These are phyloP conservation scores for Phaeolepiota aurea DNA, from an alignment of 768 basidiomycete species.

Conservation along the genomic window DNA sequence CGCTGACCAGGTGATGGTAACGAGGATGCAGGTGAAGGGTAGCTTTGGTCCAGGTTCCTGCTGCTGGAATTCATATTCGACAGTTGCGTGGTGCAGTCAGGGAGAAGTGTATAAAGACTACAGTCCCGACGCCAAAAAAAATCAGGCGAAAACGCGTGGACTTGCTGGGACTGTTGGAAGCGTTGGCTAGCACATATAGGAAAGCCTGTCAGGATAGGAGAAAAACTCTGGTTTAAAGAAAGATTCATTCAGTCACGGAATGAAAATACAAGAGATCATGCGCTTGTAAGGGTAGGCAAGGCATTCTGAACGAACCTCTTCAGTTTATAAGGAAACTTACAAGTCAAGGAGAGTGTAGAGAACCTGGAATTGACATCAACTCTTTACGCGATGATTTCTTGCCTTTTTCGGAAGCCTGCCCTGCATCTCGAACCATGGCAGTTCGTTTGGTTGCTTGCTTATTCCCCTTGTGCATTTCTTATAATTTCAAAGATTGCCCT, in stretches of 20 bases:
- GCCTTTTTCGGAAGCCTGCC: background rate
- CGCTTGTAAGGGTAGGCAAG: background rate
- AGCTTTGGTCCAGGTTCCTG: slow-evolving; percentile 26
- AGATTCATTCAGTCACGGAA: slow-evolving; percentile 1
- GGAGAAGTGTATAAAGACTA: slow-evolving; percentile 8
- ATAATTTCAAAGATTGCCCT: too few relatives aligned
- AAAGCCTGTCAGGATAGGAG: background rate
- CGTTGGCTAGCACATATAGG: slow-evolving; percentile 3
- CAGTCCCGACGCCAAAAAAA: slow-evolving; percentile 6
- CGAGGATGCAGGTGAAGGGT: slow-evolving; percentile 28
- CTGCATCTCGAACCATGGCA: background rate
- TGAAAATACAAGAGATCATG: background rate
- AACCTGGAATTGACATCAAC: background rate
- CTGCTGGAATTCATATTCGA: slow-evolving; percentile 10
- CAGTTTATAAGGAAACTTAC: background rate
- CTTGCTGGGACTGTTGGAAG: slow-evolving; percentile 5
- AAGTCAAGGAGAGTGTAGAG: background rate
- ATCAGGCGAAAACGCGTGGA: slow-evolving; percentile 14
- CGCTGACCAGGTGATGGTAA: slow-evolving; percentile 25
- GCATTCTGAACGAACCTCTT: background rate
- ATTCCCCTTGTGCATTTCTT: background rate
- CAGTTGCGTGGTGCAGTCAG: slow-evolving; percentile 7
- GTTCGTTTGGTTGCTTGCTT: background rate
- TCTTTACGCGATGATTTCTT: background rate
- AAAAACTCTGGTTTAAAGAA: background rate